These are phyloP conservation scores for Polymyxa betae DNA, from an alignment of 208 protist genomes.

Conservation along the genomic window DNA sequence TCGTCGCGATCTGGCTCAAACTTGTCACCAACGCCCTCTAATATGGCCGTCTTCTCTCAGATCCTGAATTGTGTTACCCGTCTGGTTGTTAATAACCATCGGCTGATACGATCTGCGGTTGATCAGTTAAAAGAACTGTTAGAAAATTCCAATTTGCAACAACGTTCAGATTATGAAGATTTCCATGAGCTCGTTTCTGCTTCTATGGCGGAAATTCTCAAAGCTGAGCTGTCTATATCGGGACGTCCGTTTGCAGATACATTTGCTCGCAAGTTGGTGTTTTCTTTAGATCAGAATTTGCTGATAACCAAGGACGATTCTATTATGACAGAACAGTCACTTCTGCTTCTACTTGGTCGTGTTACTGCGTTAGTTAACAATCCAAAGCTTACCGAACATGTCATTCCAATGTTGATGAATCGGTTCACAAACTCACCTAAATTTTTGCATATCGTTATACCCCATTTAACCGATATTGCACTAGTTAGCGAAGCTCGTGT, in stretches of 20 bases:
- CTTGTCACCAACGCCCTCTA: neutral
- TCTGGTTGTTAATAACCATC: neutral
- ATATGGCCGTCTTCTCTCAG: neutral
- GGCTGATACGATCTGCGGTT: neutral
- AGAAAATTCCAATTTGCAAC: neutral
- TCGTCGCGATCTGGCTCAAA: neutral
- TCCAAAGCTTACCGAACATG: constrained; percentile 31
- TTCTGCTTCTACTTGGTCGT: constrained; percentile 39
- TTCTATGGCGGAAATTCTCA: neutral
- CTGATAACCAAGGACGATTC: neutral
- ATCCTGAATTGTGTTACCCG: neutral
- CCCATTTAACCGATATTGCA: constrained; percentile 13
- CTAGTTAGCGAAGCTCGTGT: constrained; percentile 11
- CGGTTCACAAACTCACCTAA: constrained; percentile 38
- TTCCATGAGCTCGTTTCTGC: neutral
- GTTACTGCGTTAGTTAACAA: constrained; percentile 24
- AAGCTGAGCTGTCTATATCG: constrained; percentile 2
- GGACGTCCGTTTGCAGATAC: neutral
- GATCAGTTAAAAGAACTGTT: constrained; percentile 42
- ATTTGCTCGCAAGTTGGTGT: constrained; percentile 43
- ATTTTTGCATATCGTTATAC: constrained; percentile 47
- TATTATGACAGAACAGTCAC: neutral
- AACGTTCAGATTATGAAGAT: constrained; percentile 4
- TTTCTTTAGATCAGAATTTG: constrained; percentile 30
- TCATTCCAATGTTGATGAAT: constrained; percentile 31